Conservation (phyloP, 208 protist genomes). For the Acanthamoeba sp. region DNA sequence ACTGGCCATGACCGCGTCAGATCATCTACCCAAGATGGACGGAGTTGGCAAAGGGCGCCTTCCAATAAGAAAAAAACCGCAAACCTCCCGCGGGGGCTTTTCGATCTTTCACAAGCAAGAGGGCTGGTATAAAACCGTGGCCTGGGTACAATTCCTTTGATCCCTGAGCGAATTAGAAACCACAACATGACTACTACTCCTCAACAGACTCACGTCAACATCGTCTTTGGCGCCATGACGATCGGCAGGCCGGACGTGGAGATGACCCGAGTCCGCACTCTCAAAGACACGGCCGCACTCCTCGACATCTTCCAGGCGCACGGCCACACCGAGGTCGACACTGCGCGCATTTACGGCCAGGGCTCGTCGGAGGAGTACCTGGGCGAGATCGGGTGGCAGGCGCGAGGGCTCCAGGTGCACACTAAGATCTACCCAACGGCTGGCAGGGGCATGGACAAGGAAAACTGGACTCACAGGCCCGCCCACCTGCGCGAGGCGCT, state of each 20-base stretch:
- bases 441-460: background rate
- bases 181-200: background rate
- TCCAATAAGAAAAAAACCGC: too few species aligned
- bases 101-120: too few species aligned
- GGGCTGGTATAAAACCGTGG: too few species aligned
- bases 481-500: slow-evolving; percentile 41
- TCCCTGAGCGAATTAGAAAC: too few species aligned
- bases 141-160: too few species aligned
- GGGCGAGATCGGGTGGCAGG: background rate
- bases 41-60: too few species aligned
- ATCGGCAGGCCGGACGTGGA: slow-evolving; percentile 25
- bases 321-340: slow-evolving; percentile 74
- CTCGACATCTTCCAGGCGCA: slow-evolving; percentile 54
- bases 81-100: too few species aligned
- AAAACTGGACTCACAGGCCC: background rate
- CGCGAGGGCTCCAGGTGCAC: slow-evolving; percentile 43
- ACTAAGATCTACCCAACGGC: slow-evolving; percentile 58
- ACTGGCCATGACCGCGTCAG: too few species aligned
- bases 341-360: slow-evolving; percentile 63
- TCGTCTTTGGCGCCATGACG: slow-evolving; percentile 62
- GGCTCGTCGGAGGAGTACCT: slow-evolving; percentile 76
- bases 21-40: too few species aligned
- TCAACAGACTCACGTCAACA: slow-evolving; percentile 37
- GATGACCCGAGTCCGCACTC: slow-evolving; percentile 28
- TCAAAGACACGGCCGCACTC: background rate